Conservation (phyloP, 441 rosid species). For the Capsella rubella region DNA sequence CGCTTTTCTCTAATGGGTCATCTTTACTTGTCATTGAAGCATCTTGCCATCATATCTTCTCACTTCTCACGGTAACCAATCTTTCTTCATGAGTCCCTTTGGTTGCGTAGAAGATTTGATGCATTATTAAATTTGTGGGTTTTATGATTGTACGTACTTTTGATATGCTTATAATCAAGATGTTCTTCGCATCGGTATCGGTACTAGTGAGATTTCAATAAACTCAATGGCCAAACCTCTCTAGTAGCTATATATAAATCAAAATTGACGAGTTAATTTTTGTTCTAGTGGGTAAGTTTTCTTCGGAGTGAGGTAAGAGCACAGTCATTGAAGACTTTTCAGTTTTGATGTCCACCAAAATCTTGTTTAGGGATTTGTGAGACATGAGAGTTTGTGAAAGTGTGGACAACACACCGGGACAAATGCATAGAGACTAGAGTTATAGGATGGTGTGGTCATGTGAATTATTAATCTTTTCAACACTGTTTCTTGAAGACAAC, state of each 20-base stretch:
- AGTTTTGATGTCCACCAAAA: constrained; percentile 13
- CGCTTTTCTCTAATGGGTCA: constrained; percentile 36
- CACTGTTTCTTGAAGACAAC: constrained; percentile 43
- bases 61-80: constrained; percentile 13
- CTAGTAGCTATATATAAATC: constrained; percentile 1
- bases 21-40: constrained; percentile 41
- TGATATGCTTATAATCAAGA: constrained; percentile 12
- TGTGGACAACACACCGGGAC: constrained; percentile 44
- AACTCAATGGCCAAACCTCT: constrained; percentile 13
- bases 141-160: background rate
- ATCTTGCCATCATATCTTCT: constrained; percentile 38
- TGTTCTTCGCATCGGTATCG: background rate
- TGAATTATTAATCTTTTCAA: constrained; percentile 46
- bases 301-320: background rate
- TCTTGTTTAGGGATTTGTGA: constrained; percentile 41
- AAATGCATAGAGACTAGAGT: constrained; percentile 47
- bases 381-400: constrained; percentile 44
- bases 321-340: constrained; percentile 8
- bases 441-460: constrained; percentile 30
- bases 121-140: constrained; percentile 13
- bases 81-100: constrained; percentile 5
- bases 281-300: constrained; percentile 15
- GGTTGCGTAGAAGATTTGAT: constrained; percentile 18
- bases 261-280: constrained; percentile 3
- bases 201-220: background rate